A percentile compares a stretch with the other conserved stretches of the same genome.
Evolutionary conservation across 2,329 filamentous ascomycete genomes (phyloP).

Genomic region (Aureobasidium lini): DNA sequence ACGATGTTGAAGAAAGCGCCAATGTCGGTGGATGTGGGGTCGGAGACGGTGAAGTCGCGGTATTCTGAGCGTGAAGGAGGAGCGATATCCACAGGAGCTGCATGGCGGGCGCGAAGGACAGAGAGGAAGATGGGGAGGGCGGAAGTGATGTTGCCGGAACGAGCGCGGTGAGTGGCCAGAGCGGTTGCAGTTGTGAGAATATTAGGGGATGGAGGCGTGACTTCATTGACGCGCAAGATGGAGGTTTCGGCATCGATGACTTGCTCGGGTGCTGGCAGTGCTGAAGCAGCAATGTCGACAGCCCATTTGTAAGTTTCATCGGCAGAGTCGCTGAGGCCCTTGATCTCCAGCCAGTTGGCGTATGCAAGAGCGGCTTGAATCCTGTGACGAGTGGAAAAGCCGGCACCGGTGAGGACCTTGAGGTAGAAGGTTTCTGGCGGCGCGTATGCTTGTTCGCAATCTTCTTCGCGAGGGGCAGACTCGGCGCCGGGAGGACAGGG

Average conservation of each 20-base stretch:
- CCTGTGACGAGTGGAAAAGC: slow-evolving; percentile 70
- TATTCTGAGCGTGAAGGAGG: slow-evolving; percentile 17
- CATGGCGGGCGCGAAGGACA: slow-evolving; percentile 67
- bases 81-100: slow-evolving; percentile 39
- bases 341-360: slow-evolving; percentile 78
- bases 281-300: slow-evolving; percentile 62
- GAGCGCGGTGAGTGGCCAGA: slow-evolving; percentile 70
- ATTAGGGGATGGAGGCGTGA: slow-evolving; percentile 58
- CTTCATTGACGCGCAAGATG: slow-evolving; percentile 44
- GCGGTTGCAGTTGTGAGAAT: slow-evolving; percentile 68
- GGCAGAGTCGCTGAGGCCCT: slow-evolving; percentile 57
- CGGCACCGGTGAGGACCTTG: slow-evolving; percentile 70
- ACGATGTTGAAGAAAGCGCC: slow-evolving; percentile 26
- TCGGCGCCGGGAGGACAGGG: slow-evolving; percentile 60
- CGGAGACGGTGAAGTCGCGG: not conserved
- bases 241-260: slow-evolving; percentile 57
- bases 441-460: slow-evolving; percentile 64
- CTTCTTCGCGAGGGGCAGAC: slow-evolving; percentile 61
- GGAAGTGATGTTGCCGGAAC: slow-evolving; percentile 54
- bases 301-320: slow-evolving; percentile 68
- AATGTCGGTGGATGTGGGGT: slow-evolving; percentile 18
- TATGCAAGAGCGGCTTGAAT: slow-evolving; percentile 76
- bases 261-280: slow-evolving; percentile 38
- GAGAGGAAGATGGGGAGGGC: slow-evolving; percentile 83
- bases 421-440: slow-evolving; percentile 71